phyloP scores from a whole-genome alignment of 257 asterid genomes.

The Ocimum tenuiflorum region DNA sequence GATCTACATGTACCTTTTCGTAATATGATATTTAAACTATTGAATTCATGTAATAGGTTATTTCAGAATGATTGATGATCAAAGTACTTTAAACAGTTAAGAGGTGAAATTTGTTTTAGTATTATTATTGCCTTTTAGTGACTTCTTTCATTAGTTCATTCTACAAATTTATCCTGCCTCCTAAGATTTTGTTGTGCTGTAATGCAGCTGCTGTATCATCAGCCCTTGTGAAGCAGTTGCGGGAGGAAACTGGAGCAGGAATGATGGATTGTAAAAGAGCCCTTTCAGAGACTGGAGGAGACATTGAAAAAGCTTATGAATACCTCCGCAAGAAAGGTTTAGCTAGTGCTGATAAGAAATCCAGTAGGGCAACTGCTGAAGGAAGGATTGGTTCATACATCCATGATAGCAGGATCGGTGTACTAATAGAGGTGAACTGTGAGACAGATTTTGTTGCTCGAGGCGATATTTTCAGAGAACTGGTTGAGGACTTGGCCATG shows the following conservation, averaged over 20 bases:
- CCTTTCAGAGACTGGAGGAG: conserved; percentile 75
- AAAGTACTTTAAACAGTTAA: neutral
- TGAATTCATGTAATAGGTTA: neutral
- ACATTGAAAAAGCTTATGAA: conserved; percentile 66
- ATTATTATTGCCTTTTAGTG: neutral
- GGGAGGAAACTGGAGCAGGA: conserved; percentile 96
- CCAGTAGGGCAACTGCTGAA: conserved; percentile 88
- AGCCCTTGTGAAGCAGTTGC: conserved; percentile 84
- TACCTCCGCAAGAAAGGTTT: conserved; percentile 90
- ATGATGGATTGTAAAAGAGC: conserved; percentile 99
- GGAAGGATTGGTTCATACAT: conserved; percentile 92
- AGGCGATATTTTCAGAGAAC: conserved; percentile 85
- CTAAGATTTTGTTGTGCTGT: conserved; percentile 6
- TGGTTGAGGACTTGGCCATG: conserved; percentile 92
- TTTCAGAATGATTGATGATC: neutral
- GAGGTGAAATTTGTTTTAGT: neutral
- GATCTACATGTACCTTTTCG: neutral
- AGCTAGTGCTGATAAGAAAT: conserved; percentile 87
- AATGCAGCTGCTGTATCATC: conserved; percentile 69
- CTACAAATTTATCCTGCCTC: neutral
- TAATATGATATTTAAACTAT: neutral
- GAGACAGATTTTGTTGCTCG: conserved; percentile 97
- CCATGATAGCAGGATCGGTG: conserved; percentile 90
- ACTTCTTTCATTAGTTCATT: neutral
- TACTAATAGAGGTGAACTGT: conserved; percentile 82